Percentiles rank a stretch among this genome's conserved stretches.
Evolutionary conservation across 306 rosid genomes (phyloP).

Genomic region (Cicer chorassanicum): DNA sequence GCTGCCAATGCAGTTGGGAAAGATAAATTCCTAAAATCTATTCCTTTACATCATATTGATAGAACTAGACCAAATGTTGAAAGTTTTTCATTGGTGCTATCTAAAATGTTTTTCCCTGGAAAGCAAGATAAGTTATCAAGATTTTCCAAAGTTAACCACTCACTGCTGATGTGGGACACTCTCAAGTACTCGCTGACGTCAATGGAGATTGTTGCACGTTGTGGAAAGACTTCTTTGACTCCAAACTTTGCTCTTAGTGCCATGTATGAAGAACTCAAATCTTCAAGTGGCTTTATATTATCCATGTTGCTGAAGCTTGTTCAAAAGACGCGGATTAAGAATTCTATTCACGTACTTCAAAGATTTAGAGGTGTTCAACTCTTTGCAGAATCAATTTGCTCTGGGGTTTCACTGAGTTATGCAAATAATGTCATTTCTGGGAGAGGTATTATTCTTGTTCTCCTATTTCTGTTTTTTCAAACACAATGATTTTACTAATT

Average conservation of each 20-base stretch:
- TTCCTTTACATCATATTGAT: conserved; percentile 56
- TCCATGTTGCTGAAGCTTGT: conserved; percentile 78
- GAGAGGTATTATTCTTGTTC: conserved; percentile 62
- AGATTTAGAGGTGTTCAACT: conserved; percentile 77
- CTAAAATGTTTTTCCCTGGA: conserved; percentile 76
- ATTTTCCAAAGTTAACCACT: conserved; percentile 64
- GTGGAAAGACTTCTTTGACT: conserved; percentile 67
- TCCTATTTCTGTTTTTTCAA: conserved; percentile 31
- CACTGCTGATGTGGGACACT: conserved; percentile 94
- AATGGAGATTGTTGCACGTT: conserved; percentile 89
- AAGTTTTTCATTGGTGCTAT: conserved; percentile 61
- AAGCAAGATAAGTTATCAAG: conserved; percentile 63
- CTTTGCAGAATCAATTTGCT: conserved; percentile 79
- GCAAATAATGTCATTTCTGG: conserved; percentile 46
- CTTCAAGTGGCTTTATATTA: conserved; percentile 80
- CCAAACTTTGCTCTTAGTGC: conserved; percentile 72
- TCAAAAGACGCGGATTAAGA: conserved; percentile 63
- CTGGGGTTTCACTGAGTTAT: conserved; percentile 55
- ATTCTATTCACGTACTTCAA: conserved; percentile 82
- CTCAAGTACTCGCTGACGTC: conserved; percentile 84
- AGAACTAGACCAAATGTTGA: conserved; percentile 63
- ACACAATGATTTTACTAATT: conserved; percentile 9
- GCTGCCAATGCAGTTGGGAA: conserved; percentile 70
- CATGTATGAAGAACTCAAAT: conserved; percentile 81
- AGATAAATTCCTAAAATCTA: conserved; percentile 57